Percentiles rank a stretch among this genome's conserved stretches.
Conservation (phyloP, 2,329 filamentous ascomycete genomes). For the Alternaria atra region DNA sequence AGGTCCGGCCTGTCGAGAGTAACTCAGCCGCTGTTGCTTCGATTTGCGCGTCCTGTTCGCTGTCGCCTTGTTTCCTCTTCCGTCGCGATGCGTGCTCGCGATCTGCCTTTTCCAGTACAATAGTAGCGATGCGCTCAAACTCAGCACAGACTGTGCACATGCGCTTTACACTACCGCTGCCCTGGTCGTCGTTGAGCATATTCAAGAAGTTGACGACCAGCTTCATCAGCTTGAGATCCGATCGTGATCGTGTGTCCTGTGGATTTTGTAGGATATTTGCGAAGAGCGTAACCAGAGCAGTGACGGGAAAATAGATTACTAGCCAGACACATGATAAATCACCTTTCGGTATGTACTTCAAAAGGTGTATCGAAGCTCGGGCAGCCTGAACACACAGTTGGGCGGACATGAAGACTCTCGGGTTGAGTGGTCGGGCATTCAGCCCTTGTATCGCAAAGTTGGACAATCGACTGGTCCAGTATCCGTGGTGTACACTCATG, state of each 20-base stretch:
- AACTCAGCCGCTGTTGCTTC: conserved; percentile 50
- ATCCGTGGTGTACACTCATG: conserved; percentile 97
- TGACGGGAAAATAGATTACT: conserved; percentile 95
- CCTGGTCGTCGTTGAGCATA: conserved; percentile 86
- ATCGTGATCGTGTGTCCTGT: conserved; percentile 83
- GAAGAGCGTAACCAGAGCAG: conserved; percentile 91
- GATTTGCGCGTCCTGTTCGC: conserved; percentile 55
- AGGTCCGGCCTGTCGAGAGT: conserved; percentile 39
- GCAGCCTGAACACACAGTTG: conserved; percentile 92
- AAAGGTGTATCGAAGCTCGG: conserved; percentile 87
- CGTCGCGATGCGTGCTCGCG: conserved; percentile 80
- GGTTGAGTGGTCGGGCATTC: conserved; percentile 89
- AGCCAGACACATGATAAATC: conserved; percentile 97
- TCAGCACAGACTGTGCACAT: conserved; percentile 96
- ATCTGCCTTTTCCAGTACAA: conserved; percentile 90
- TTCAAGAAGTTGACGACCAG: conserved; percentile 91
- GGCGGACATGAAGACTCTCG: conserved; percentile 91
- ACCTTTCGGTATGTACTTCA: conserved; percentile 95
- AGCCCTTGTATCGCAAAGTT: conserved; percentile 95
- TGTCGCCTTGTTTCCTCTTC: conserved; percentile 79
- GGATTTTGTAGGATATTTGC: conserved; percentile 97
- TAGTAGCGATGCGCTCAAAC: conserved; percentile 91
- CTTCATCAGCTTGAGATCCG: conserved; percentile 90
- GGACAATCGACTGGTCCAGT: conserved; percentile 94
- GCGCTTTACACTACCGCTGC: conserved; percentile 87